Base-by-base conservation (phyloP, 345 rosid genomes). In the Litchi chinensis region DNA sequence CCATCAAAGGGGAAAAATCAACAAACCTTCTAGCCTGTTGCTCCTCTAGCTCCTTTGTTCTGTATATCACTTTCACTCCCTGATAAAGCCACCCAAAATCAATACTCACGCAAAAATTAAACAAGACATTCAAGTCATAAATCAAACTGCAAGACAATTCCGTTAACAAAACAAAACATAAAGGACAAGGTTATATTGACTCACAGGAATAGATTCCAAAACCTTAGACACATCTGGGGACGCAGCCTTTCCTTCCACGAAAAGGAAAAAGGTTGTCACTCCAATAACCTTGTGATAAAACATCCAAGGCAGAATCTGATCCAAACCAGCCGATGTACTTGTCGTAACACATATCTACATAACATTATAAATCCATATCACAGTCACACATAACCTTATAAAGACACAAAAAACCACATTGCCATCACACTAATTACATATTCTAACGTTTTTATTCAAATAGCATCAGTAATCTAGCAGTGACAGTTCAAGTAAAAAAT, bases 231-330 rank as follows among this genome's bases (percentile, higher is more conserved):
- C 93, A 21, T 68, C 77, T 9, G 93, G 92, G 62, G 99, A 84
- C 67, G 98, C 98, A 79, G 98, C 98, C 76, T 90, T 92, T 59
- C 99, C 99, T 85, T 96, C 99, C 12, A 96, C 98, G 26, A 94
- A 96, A 52, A 96, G 94, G 78, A 92, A 91, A 84, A 96, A 96
- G 10, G 89, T 91, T 2, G 98, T 85, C 78, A 94, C 99, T 39
- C 98, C 99, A 68, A 94, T 87, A 71, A 93, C 99, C 87, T 94
- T 96, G 79, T 96, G 99, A 86, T 91, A 94, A 78, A 92, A 94
- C 89, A 95, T 90, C 99, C 99, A 95, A 32, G 99, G 99, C 65
- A 95, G 86, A 84, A 90, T 94, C 91, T 95, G 99, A 24, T 90
- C 97, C 82, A 95, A 89, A 73, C 97, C 95, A 39, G 97, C 99